Evolutionary conservation across 1,284 basidiomycete species (phyloP), one percentile per base, ranked within the genome.

Genomic region (Malassezia brasiliensis): DNA sequence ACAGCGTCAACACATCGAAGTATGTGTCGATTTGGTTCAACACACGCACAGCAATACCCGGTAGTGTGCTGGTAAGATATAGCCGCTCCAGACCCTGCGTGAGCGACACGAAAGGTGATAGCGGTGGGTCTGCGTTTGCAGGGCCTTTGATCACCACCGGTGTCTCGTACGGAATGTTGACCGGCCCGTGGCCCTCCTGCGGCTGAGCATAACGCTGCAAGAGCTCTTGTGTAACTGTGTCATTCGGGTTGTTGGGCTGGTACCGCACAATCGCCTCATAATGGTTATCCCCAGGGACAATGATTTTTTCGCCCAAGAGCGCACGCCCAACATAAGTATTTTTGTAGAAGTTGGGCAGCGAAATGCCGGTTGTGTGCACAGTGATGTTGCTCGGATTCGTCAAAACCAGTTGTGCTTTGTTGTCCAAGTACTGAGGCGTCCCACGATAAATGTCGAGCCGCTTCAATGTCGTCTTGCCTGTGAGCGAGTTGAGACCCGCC

Each of bases 71-170:
- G 7, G 75, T 65, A 35, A 86, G 74, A 17, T 76, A 76, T 28
- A 86, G 74, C 34, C 81, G 80, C 19, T 81, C 77, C 8, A 87
- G 76, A 1, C 81, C 84, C 5, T 79, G 79, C 47, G 78, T 73
- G 37, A 87, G 73, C 2, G 84, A 84, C 6, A 69, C 78, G 68
- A 84, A 85, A 0, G 84, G 84, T 10, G 83, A 81, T 58, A 84
- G 12, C 79, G 76, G 36, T 84, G 54, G 52, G 22, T 57, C 47
- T 1, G 56, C 53, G 25, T 46, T 48, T 12, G 47, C 10, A 34
- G 41, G 49, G n/a, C 62, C 64, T 9, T 52, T 35, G 30, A 64
- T 51, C 6, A 15, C 28, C 15, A 63, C 22, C 5, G 49, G 49
- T 7, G 57, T 50, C 28, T 42, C 5, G 39, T 52, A 52, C 3